Conservation (phyloP, 768 basidiomycete genomes). For the Daedaleopsis sinensis region DNA sequence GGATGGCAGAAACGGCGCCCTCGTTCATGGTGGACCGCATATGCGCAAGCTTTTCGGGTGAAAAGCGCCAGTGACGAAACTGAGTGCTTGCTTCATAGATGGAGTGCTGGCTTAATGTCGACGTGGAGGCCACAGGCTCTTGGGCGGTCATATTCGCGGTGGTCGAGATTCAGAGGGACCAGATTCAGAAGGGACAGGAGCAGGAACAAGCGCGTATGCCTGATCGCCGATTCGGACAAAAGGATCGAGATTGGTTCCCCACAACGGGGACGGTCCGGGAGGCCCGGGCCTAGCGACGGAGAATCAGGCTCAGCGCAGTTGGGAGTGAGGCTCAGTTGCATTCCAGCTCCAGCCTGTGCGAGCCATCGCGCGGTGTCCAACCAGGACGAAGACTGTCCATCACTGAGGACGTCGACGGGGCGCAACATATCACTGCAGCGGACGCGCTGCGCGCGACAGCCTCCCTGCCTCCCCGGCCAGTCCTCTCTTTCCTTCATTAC, state of each 20-base stretch:
- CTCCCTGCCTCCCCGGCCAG: constrained; percentile 7
- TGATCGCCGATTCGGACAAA: not conserved
- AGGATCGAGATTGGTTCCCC: not conserved
- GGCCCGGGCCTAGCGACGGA: not conserved
- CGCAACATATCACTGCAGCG: constrained; percentile 2
- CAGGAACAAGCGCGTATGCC: not conserved
- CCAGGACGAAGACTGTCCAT: too few species aligned
- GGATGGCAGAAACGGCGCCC: constrained; percentile 77
- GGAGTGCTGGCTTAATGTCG: constrained; percentile 31
- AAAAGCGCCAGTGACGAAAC: constrained; percentile 89
- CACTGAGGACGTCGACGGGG: not conserved
- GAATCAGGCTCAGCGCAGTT: not conserved
- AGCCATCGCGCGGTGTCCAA: too few species aligned
- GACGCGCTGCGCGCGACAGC: constrained; percentile 9
- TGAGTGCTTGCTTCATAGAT: constrained; percentile 82
- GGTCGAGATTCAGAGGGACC: too few species aligned
- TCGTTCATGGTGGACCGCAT: constrained; percentile 72
- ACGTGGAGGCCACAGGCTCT: constrained; percentile 1
- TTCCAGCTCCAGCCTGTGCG: too few species aligned
- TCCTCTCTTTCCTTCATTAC: constrained; percentile 6
- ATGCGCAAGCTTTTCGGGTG: constrained; percentile 59
- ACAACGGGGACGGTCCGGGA: not conserved
- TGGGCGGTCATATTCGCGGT: constrained; percentile 16
- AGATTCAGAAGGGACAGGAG: too few species aligned
- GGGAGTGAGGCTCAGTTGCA: not conserved